These are phyloP conservation scores for Erodium trifolium DNA, from an alignment of 441 rosid genomes.

Conservation along the genomic window DNA sequence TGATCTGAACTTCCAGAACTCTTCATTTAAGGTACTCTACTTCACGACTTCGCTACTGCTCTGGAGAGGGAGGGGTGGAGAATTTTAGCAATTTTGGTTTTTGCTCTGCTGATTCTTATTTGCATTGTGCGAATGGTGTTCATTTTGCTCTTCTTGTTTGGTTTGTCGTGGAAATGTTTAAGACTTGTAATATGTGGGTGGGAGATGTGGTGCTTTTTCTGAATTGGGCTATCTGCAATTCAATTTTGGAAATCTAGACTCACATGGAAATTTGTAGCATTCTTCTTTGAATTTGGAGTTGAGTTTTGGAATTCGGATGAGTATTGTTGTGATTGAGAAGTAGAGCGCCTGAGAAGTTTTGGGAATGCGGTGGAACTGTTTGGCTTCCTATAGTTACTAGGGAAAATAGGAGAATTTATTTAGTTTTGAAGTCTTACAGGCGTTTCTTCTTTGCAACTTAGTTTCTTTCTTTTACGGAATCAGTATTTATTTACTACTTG, in stretches of 20 bases:
- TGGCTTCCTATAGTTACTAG: neutral
- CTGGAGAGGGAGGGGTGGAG: neutral
- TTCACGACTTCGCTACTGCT: neutral
- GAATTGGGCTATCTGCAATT: neutral
- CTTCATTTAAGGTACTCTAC: neutral
- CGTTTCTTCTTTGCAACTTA: neutral
- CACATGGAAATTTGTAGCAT: neutral
- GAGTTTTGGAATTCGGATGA: neutral
- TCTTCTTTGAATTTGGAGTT: neutral
- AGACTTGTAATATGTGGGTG: neutral
- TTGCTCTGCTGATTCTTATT: neutral
- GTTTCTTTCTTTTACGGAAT: neutral
- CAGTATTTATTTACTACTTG: neutral
- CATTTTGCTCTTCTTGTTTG: neutral
- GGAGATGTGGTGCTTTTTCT: neutral
- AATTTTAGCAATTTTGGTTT: neutral
- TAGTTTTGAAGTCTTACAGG: neutral
- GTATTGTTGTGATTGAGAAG: neutral
- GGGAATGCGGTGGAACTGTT: neutral
- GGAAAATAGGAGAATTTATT: neutral
- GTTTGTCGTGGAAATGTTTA: neutral
- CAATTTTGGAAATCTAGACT: slow-evolving; percentile 7
- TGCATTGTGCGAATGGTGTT: neutral
- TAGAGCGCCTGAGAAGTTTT: neutral
- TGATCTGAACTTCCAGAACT: neutral